Base-by-base conservation (phyloP, 768 basidiomycete genomes). In the Podaxis carcinomalis region DNA sequence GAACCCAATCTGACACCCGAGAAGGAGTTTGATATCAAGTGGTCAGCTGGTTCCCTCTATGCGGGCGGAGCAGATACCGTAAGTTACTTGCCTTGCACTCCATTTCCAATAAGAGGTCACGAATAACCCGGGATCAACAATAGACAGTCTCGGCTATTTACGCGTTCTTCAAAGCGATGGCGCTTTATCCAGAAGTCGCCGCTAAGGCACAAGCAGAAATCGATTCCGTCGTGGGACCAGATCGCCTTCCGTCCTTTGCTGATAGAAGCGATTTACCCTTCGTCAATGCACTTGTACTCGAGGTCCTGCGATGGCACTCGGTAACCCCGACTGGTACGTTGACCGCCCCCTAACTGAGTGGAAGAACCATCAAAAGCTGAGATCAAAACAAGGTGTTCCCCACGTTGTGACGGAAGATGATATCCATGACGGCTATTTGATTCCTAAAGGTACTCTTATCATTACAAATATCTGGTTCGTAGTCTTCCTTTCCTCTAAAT, bases 31-130 rank as follows among this genome's bases (percentile, higher is more conserved):
- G 72, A 76, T 44, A 74, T 78, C 59, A 80, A 78, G 63, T 78
- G 78, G 77, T 72, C 74, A 9, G 72, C 77, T 35, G 80, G 77
- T 0, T 78, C 81, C 3, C 71, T 83, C 13, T 85, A 84, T 47
- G 76, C 77, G 4, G 77, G 79, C 52, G 78, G 80, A 9, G 75
- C 79, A 4, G 79, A 81, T 63, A 75, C 74, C 0, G 75, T 73
- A 65, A 61, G 72, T 61, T 21, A 50, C 14, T 53, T 42, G 56
- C 5, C 47, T 56, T 46, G 42, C 11, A 35, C 14, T 13, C 14
- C 14, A 10, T 39, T 36, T 4, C 19, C 36, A 13, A 32, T 25
- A 21, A 21, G 7, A 4, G 23, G 21, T 39, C 1, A 32, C 32
- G 16, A 21, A 37, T 62, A 27, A 62, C 16, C 27, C 19, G 14